Base-by-base conservation (phyloP, 2,329 filamentous ascomycete species). In the Aspergillus bombycis region DNA sequence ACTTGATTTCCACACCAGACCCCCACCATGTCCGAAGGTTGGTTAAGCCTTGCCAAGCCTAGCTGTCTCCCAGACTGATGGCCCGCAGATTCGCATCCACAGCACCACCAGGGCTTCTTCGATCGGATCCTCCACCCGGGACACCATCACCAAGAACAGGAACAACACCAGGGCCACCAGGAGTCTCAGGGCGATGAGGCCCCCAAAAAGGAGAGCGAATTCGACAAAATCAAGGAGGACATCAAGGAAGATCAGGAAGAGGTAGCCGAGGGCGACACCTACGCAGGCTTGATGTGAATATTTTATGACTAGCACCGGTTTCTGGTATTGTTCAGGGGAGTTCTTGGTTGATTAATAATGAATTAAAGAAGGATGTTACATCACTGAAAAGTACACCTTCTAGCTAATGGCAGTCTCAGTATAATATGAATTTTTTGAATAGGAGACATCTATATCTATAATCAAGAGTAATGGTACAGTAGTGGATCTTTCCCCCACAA, bases 1-100 rank as follows among this genome's bases (percentile, higher is more conserved):
- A 23, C 11, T 46, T 41, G 38, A 19, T 41, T n/a, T 19, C 14
- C 38, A 28, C 16, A 48, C 7, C 14, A 32, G 19, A 32, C 11
- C 5, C 5, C 19, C 52, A 55, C 12, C 32, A 55, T 55, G 52
- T 38, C 52, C 4, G 52, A 55, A 38, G 52, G 52, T 55, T 16
- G 3, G 52, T 23, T 38, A 21, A 32, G n/a, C 34, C 52, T n/a
- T 26, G 30, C n/a, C 32, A 8, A 23, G 11, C 23, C 12, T 12
- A 5, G 2, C n/a, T 38, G 7, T 5, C n/a, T 16, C 0, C 32
- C 4, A 38, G 10, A 23, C 52, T 55, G 52, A 55, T 19, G 11
- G n/a, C 16, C n/a, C 21, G n/a, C 34, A 55, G 52, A 55, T 10
- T 36, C 52, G n/a, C 52, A 55, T 38, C 52, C 52, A 55, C 32